Evolutionary conservation across 495 filamentous ascomycete species (phyloP).

Genomic region (Achaetomiella virescens): DNA sequence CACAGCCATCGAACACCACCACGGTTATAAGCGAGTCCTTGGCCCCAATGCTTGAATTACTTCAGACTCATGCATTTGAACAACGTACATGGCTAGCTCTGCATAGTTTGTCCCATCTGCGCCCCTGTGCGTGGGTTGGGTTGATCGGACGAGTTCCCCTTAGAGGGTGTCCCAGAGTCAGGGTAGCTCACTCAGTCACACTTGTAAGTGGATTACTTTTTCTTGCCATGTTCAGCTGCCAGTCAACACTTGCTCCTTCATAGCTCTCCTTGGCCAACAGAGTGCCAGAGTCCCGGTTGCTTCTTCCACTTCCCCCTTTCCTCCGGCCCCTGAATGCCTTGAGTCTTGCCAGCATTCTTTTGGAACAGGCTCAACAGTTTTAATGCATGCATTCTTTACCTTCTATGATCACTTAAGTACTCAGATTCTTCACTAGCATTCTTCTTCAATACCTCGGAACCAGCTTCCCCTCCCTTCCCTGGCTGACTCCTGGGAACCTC

Average conservation of each 20-base stretch:
- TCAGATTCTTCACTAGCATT: no score
- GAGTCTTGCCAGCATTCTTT: no score
- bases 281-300: not conserved
- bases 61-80: not conserved
- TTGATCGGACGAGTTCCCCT: no score
- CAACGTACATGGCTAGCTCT: not conserved
- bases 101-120: not conserved
- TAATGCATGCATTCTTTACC: no score
- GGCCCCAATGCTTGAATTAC: not conserved
- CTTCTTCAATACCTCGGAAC: no score
- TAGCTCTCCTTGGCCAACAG: no score
- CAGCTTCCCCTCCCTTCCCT: no score
- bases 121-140: not conserved
- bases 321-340: not conserved
- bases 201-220: not conserved
- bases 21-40: not conserved
- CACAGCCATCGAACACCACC: not conserved
- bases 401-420: no score
- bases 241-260: no score
- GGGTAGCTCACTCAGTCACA: no score
- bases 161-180: not conserved
- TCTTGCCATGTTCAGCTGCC: not conserved
- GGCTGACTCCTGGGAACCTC: no score
- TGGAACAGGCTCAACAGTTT: no score
- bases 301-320: not conserved